Evolutionary conservation across 2,329 filamentous ascomycete genomes (phyloP).

Genomic region (Alternaria brassicicola): DNA sequence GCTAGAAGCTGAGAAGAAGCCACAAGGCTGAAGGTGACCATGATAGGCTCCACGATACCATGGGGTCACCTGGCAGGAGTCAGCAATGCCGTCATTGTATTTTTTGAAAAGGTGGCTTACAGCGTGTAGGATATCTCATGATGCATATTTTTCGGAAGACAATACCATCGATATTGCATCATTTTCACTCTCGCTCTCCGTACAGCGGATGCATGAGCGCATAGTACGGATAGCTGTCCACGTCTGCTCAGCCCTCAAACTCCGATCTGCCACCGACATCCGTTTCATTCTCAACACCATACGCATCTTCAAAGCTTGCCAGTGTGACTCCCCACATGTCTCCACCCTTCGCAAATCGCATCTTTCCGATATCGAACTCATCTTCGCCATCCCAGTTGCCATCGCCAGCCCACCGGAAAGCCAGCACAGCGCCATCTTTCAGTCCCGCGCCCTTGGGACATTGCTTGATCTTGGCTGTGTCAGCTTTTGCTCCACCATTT

Average conservation of each 20-base stretch:
- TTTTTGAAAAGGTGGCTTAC: neutral
- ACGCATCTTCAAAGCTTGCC: constrained; percentile 47
- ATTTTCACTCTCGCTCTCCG: neutral
- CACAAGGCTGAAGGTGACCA: neutral
- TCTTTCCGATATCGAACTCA: constrained; percentile 13
- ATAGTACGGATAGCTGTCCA: neutral
- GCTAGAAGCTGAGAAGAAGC: no score
- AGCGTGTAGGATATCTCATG: neutral
- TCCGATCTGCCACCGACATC: constrained; percentile 40
- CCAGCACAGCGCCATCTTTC: constrained; percentile 45
- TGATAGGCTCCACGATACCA: neutral
- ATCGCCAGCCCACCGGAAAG: constrained; percentile 45
- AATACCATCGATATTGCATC: neutral
- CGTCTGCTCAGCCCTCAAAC: constrained; percentile 36
- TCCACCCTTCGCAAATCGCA: constrained; percentile 7
- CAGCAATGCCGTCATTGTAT: neutral
- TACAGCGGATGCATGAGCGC: neutral
- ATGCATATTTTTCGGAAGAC: neutral
- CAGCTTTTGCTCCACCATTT: neutral
- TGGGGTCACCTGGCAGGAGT: neutral
- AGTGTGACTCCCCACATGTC: constrained; percentile 46
- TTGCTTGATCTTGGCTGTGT: constrained; percentile 21
- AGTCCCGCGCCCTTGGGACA: constrained; percentile 47
- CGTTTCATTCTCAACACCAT: constrained; percentile 40
- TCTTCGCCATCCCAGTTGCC: constrained; percentile 30